These are phyloP conservation scores for Paramecium bursaria DNA, from an alignment of 73 alveolate species.

Conservation along the genomic window DNA sequence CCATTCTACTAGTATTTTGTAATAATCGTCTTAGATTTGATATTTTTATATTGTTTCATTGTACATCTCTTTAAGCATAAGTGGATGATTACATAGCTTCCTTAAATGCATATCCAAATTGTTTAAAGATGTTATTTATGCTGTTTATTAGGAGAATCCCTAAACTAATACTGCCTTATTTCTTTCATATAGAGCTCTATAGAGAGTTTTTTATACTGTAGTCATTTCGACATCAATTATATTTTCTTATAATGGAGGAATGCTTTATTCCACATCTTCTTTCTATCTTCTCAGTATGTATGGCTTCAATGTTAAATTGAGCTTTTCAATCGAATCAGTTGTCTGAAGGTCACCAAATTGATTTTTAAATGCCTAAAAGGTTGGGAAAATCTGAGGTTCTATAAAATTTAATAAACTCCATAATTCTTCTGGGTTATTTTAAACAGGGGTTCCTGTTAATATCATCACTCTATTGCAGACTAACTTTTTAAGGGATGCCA, in stretches of 20 bases:
- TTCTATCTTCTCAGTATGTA: conserved; percentile 96
- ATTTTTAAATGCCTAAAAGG: conserved; percentile 67
- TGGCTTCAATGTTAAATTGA: conserved; percentile 89
- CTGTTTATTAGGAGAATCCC: conserved; percentile 75
- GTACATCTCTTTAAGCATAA: conserved; percentile 88
- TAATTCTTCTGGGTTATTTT: conserved; percentile 98
- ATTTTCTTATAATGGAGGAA: conserved; percentile 94
- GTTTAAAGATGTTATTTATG: conserved; percentile 78
- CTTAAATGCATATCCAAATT: conserved; percentile 92
- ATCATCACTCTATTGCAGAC: conserved; percentile 93
- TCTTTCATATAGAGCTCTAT: conserved; percentile 92
- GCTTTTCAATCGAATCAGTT: conserved; percentile 77
- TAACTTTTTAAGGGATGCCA: conserved; percentile 88
- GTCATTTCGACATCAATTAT: conserved; percentile 94
- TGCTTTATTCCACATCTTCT: conserved; percentile 95
- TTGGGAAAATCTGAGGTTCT: conserved; percentile 87
- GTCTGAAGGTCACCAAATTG: conserved; percentile 86
- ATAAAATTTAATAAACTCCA: conserved; percentile 96
- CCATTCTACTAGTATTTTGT: conserved; percentile 79
- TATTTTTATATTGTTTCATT: conserved; percentile 76
- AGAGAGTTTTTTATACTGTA: conserved; percentile 82
- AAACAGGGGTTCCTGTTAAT: conserved; percentile 95
- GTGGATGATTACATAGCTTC: conserved; percentile 98
- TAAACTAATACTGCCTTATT: conserved; percentile 73
- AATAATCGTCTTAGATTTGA: conserved; percentile 70